Evolutionary conservation across 352 stramenopile species (phyloP).

Genomic region (Nannochloropsis limnetica): DNA sequence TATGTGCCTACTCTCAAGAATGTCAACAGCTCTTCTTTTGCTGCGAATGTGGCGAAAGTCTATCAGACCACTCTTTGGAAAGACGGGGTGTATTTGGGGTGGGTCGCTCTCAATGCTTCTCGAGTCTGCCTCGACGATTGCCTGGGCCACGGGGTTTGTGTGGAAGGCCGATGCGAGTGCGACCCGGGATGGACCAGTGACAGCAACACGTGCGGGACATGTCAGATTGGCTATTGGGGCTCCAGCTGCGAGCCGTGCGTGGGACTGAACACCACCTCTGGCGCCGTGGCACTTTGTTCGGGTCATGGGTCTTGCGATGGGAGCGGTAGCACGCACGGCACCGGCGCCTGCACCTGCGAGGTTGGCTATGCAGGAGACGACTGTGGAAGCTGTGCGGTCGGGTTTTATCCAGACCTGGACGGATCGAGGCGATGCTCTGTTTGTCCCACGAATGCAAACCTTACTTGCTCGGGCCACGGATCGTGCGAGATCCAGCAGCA

Average conservation of each 20-base stretch:
- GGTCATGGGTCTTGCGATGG: background rate
- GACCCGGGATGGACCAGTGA: background rate
- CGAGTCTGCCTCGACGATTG: background rate
- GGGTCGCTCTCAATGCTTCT: background rate
- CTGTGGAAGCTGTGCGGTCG: constrained; percentile 12
- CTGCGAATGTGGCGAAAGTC: background rate
- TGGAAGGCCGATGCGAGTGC: constrained; percentile 28
- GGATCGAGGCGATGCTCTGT: background rate
- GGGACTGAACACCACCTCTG: background rate
- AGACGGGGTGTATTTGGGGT: background rate
- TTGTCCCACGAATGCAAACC: background rate
- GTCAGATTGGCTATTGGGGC: background rate
- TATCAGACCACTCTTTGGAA: constrained; percentile 31
- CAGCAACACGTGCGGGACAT: background rate
- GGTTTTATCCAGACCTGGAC: constrained; percentile 18
- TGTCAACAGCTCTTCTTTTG: background rate
- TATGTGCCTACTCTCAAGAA: constrained; percentile 22
- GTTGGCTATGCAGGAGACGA: constrained; percentile 11
- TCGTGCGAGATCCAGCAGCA: background rate
- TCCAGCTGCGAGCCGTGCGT: constrained; percentile 9
- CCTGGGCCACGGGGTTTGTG: background rate
- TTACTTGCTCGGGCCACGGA: background rate
- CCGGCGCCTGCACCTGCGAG: constrained; percentile 12
- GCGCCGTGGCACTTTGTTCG: background rate
- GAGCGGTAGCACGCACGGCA: background rate